Evolutionary conservation across 2,329 filamentous ascomycete genomes (phyloP).

Genomic region (Cercospora citrullina): DNA sequence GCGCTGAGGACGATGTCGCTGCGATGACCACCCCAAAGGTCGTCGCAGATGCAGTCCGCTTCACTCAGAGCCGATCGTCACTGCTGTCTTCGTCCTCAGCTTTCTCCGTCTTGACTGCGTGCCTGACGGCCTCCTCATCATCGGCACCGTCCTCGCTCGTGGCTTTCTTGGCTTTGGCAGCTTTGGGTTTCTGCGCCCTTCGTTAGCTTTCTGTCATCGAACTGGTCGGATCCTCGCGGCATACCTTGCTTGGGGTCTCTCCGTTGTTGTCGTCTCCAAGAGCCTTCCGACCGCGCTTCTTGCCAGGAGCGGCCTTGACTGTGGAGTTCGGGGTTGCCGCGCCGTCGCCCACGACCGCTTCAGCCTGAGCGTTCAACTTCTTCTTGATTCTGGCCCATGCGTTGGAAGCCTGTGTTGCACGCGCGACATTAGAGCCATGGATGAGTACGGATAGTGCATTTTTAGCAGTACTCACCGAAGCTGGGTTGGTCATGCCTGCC

Average conservation of each 20-base stretch:
- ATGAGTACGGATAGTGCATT: not conserved
- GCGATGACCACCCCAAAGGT: not conserved
- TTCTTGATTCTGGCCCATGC: constrained; percentile 39
- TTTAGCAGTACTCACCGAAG: constrained; percentile 17
- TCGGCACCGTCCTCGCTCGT: constrained; percentile 22
- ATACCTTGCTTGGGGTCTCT: constrained; percentile 28
- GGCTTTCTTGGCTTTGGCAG: constrained; percentile 16
- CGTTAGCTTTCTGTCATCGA: not conserved
- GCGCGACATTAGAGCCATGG: not conserved
- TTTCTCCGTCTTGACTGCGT: constrained; percentile 14
- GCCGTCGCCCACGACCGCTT: constrained; percentile 7
- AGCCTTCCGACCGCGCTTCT: constrained; percentile 26
- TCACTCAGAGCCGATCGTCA: not conserved
- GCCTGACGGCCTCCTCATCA: constrained; percentile 6
- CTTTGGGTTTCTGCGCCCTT: constrained; percentile 29
- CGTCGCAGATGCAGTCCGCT: not conserved
- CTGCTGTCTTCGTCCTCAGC: constrained; percentile 26
- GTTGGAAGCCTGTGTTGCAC: constrained; percentile 29
- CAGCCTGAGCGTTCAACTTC: constrained; percentile 33
- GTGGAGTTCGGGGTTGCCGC: constrained; percentile 18
- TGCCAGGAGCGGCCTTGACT: constrained; percentile 23
- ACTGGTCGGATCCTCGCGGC: not conserved
- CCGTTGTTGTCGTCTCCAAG: constrained; percentile 22
- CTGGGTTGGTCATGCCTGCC: constrained; percentile 28
- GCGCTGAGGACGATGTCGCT: not conserved